Conservation (phyloP, 2,329 filamentous ascomycete genomes). For the Botrytis fragariae region DNA sequence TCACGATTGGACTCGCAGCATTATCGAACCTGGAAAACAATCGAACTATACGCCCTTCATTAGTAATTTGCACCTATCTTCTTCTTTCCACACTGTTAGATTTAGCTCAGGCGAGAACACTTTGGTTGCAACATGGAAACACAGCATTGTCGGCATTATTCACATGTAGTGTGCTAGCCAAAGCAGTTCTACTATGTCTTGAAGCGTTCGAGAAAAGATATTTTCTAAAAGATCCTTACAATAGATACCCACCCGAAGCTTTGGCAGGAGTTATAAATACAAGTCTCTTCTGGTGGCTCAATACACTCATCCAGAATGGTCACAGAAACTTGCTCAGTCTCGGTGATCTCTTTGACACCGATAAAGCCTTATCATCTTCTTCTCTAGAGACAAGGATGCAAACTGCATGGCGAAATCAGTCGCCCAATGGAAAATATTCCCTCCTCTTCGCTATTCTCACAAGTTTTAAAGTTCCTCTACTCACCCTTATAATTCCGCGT, state of each 20-base stretch:
- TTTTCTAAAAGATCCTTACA: constrained; percentile 15
- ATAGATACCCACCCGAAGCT: constrained; percentile 29
- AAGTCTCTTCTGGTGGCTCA: constrained; percentile 40
- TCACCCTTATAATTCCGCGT: constrained; percentile 24
- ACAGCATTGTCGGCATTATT: constrained; percentile 13
- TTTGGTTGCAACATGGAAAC: constrained; percentile 19
- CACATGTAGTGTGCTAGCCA: constrained; percentile 13
- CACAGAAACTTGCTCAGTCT: constrained; percentile 33
- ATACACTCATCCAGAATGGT: constrained; percentile 36
- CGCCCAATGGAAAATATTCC: neutral
- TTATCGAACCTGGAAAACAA: constrained; percentile 24
- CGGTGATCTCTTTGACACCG: constrained; percentile 31
- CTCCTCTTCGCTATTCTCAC: neutral
- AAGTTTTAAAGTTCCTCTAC: constrained; percentile 17
- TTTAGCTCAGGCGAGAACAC: constrained; percentile 20
- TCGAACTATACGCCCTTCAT: constrained; percentile 22
- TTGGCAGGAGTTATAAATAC: constrained; percentile 37
- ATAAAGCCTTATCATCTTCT: constrained; percentile 18
- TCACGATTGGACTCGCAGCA: neutral
- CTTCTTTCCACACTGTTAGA: constrained; percentile 22
- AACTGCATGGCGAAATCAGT: neutral
- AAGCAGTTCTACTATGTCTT: constrained; percentile 21
- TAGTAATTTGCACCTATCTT: constrained; percentile 23
- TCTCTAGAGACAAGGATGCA: constrained; percentile 4
- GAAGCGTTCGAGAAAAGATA: constrained; percentile 24